Evolutionary conservation across 192 early-diverging fungal genomes (phyloP).

Genomic region (Entrophospora sp.): DNA sequence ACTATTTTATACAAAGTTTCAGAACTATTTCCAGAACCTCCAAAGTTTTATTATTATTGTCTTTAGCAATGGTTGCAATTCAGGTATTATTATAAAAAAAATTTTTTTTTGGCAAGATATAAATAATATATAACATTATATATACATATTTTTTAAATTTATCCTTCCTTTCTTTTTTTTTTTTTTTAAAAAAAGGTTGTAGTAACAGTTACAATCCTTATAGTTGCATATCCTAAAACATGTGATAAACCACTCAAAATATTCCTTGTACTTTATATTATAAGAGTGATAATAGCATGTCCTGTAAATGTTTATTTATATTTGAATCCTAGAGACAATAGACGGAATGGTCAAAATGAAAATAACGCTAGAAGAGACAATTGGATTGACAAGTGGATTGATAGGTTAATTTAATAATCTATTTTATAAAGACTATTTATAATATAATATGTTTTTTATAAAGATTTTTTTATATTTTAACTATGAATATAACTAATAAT

Average conservation of each 20-base stretch:
- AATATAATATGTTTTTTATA: no score
- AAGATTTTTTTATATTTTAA: not conserved
- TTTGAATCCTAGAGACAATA: constrained; percentile 43
- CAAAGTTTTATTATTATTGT: constrained; percentile 6
- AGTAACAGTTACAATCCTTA: constrained; percentile 5
- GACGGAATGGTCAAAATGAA: constrained; percentile 13
- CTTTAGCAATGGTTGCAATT: constrained; percentile 1
- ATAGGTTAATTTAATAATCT: constrained; percentile 10
- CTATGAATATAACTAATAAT: not conserved
- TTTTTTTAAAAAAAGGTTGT: constrained; percentile 9
- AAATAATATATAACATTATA: not conserved
- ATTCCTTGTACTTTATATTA: constrained; percentile 52
- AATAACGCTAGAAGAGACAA: constrained; percentile 10
- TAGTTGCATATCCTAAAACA: not conserved
- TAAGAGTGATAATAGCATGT: constrained; percentile 45
- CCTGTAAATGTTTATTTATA: constrained; percentile 57
- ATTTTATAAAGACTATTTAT: no score
- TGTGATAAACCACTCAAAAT: constrained; percentile 34
- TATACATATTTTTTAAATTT: not conserved
- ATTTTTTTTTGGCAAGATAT: not conserved
- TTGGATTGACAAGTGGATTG: constrained; percentile 24
- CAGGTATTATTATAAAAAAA: constrained; percentile 6
- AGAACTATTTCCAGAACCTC: constrained; percentile 19
- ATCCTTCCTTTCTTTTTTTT: not conserved
- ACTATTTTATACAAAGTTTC: constrained; percentile 8